phyloP scores from a whole-genome alignment of 2,329 filamentous ascomycete genomes.

The Raffaelea arxii region DNA sequence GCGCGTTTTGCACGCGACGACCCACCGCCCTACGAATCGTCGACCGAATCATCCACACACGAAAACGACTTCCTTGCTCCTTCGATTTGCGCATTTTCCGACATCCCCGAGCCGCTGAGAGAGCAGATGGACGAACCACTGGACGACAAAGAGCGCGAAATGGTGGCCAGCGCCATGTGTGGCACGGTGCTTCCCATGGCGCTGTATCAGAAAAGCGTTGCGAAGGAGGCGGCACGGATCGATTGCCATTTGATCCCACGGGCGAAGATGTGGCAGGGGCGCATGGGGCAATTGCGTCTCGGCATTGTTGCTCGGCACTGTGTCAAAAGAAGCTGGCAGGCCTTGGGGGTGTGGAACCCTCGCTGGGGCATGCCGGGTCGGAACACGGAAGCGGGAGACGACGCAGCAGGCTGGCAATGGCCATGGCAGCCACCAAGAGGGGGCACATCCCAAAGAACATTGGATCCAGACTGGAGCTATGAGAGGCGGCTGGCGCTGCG shows the following conservation, averaged over 20 bases:
- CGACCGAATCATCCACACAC: neutral
- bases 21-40: slow-evolving; percentile 6
- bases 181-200: neutral
- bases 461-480: neutral
- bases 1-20: slow-evolving; percentile 5
- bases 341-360: slow-evolving; percentile 15
- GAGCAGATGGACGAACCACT: neutral
- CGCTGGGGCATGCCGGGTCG: slow-evolving; percentile 13
- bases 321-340: slow-evolving; percentile 14
- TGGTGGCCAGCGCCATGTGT: slow-evolving; percentile 1
- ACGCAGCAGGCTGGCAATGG: slow-evolving; percentile 10
- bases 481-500: neutral
- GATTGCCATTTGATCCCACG: neutral
- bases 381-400: slow-evolving; percentile 6
- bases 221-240: neutral
- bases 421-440: neutral
- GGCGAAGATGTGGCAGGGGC: slow-evolving; percentile 1
- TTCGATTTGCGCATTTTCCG: neutral
- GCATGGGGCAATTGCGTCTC: neutral
- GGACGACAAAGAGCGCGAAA: neutral
- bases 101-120: neutral
- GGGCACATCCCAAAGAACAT: neutral
- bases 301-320: slow-evolving; percentile 12
- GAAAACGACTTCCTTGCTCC: neutral
- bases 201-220: neutral